Conservation (phyloP, 2,329 filamentous ascomycete genomes). For the Phaeosphaeriaceae sp. region DNA sequence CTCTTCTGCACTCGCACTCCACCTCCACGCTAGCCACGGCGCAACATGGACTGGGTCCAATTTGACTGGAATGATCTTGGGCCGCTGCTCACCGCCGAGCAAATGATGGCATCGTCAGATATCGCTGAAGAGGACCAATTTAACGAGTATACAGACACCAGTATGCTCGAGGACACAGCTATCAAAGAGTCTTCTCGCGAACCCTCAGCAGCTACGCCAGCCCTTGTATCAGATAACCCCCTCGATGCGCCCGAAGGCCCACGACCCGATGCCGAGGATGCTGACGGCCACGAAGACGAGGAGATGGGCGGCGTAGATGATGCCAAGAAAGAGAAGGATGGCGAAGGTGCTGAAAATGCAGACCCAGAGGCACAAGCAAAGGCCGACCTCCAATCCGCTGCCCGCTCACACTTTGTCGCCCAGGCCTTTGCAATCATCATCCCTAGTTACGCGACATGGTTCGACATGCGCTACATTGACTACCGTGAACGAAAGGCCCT, state of each 20-base stretch:
- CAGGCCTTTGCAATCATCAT: conserved; percentile 96
- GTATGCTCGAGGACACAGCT: conserved; percentile 55
- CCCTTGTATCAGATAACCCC: conserved; percentile 66
- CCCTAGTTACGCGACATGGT: conserved; percentile 98
- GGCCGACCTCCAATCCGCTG: conserved; percentile 80
- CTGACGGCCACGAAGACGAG: conserved; percentile 70
- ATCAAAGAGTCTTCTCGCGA: conserved; percentile 58
- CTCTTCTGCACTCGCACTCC: neutral
- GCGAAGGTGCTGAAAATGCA: conserved; percentile 33
- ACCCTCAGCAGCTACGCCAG: conserved; percentile 64
- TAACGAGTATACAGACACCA: conserved; percentile 60
- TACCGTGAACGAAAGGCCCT: conserved; percentile 91
- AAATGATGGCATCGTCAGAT: neutral
- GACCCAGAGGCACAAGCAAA: conserved; percentile 70
- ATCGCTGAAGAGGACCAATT: neutral
- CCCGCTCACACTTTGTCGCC: conserved; percentile 87
- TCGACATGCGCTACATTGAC: conserved; percentile 95
- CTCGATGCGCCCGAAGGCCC: conserved; percentile 72
- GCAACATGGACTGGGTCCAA: conserved; percentile 7
- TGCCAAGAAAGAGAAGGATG: conserved; percentile 48
- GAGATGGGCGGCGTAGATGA: conserved; percentile 62
- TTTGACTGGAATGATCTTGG: neutral
- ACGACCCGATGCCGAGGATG: conserved; percentile 63
- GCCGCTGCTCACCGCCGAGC: conserved; percentile 4
- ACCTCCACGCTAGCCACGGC: conserved; percentile 6